Percentiles rank a stretch among this genome's conserved stretches.
These are phyloP conservation scores for Nicotiana otophora DNA, from an alignment of 257 asterid genomes.

Conservation along the genomic window DNA sequence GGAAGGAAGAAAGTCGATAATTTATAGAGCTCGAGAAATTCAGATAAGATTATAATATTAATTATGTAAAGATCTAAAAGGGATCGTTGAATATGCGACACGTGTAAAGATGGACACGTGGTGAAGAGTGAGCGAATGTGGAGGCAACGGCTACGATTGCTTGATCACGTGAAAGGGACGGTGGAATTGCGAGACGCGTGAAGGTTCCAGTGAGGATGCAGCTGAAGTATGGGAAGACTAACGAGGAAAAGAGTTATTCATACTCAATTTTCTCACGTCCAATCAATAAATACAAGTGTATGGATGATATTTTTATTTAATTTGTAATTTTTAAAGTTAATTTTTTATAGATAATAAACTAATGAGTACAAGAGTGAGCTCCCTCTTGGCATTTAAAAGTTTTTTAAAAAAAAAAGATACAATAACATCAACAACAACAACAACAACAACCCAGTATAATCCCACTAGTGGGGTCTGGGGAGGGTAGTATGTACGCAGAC, in stretches of 20 bases:
- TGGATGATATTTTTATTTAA: too few relatives aligned
- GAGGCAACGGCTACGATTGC: constrained; percentile 46
- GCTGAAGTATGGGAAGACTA: not conserved
- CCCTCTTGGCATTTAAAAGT: too few relatives aligned
- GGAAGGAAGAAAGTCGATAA: not conserved
- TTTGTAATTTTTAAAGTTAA: too few relatives aligned
- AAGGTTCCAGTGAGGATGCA: constrained; percentile 18
- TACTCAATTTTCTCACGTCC: not conserved
- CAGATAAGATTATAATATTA: constrained; percentile 30
- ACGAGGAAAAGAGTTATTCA: not conserved
- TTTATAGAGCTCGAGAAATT: constrained; percentile 16
- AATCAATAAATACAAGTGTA: not conserved
- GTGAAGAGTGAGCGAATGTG: constrained; percentile 18
- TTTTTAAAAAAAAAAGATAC: too few relatives aligned
- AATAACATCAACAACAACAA: too few relatives aligned
- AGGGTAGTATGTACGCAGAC: too few relatives aligned
- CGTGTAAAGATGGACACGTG: constrained; percentile 49
- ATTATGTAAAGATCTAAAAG: not conserved
- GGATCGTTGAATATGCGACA: constrained; percentile 27
- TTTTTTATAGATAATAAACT: too few relatives aligned
- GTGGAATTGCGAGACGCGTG: constrained; percentile 45
- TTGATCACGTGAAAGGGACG: constrained; percentile 54
- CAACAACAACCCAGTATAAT: too few relatives aligned
- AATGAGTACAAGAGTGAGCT: too few relatives aligned
- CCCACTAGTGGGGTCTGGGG: too few relatives aligned